Evolutionary conservation across 2,329 filamentous ascomycete species (phyloP), one percentile per base, ranked within the genome.

Genomic region (Leptographium galeiforme): DNA sequence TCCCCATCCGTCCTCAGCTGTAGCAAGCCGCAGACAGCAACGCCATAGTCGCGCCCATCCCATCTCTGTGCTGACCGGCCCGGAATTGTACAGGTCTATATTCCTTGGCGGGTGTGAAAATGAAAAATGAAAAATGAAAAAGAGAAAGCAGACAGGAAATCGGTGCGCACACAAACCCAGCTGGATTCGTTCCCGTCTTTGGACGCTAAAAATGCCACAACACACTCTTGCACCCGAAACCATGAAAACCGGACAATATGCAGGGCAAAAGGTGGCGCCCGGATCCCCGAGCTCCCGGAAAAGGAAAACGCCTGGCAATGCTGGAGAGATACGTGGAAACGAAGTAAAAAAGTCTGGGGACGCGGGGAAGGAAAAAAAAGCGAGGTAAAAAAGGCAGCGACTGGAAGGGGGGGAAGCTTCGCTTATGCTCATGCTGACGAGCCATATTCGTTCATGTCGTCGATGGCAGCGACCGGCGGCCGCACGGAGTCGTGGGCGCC

Each of bases 401-500:
- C 16, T 8, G 18, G 16, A 18, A 13, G 4, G 18, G 18, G n/a
- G 40, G n/a, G 4, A 25, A 11, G 40, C n/a, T 2, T 43, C 14
- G 18, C 40, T 43, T 16, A 39, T 16, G 8, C 18, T 40, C 18
- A 40, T 18, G 12, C 14, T 6, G 34, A 8, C 11, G 18, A 11
- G 11, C 18, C 34, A 2, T 48, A 48, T 58, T 72, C 70, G 52
- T 68, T 62, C 10, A 68, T 66, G 57, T 79, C 76, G 57, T 79
- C 75, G 53, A 73, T 74, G 25, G 70, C 70, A 56, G 73, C 72
- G 1, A 70, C 61, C 13, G 74, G 71, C 40, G 77, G 76, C 40
- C 73, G 71, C 48, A 80, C 70, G n/a, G 75, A 77, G 36, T 76
- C 75, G n/a, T 75, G 72, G 2, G 72, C 71, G 38, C 66, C 68